Conservation (phyloP, 106 monocot genomes). For the Dendrobium huoshanense region DNA sequence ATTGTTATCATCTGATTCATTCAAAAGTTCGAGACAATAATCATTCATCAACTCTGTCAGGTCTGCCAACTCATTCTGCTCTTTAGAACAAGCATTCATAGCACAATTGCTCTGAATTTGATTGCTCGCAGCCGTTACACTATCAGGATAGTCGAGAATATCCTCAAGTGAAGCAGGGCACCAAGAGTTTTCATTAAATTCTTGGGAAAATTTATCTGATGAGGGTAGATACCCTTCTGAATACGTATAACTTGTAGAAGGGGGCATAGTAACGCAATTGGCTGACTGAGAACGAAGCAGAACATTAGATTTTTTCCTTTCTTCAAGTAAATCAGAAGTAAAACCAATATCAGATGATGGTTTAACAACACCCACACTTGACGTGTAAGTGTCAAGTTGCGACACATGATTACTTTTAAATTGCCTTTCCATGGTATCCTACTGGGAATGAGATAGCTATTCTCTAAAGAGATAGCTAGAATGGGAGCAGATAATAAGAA, state of each 20-base stretch:
- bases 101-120: neutral
- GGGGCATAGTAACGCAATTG: neutral
- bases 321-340: slow-evolving; percentile 24
- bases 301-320: slow-evolving; percentile 10
- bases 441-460: slow-evolving; percentile 6
- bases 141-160: slow-evolving; percentile 19
- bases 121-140: slow-evolving; percentile 9
- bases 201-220: no score
- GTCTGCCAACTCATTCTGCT: slow-evolving; percentile 29
- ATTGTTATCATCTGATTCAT: slow-evolving; percentile 19
- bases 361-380: slow-evolving; percentile 23
- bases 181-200: slow-evolving; percentile 14
- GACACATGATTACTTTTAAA: neutral
- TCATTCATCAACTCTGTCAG: slow-evolving; percentile 30
- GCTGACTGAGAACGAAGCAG: no score
- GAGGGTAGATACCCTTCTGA: slow-evolving; percentile 11
- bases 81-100: neutral
- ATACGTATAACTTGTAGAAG: slow-evolving; percentile 6
- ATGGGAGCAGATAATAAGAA: no score
- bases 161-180: slow-evolving; percentile 11
- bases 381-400: slow-evolving; percentile 18
- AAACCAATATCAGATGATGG: slow-evolving; percentile 32
- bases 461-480: no score
- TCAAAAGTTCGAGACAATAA: slow-evolving; percentile 33
- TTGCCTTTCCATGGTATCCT: slow-evolving; percentile 44